Evolutionary conservation across 306 rosid genomes (phyloP).

Genomic region (Dicorynia guianensis): DNA sequence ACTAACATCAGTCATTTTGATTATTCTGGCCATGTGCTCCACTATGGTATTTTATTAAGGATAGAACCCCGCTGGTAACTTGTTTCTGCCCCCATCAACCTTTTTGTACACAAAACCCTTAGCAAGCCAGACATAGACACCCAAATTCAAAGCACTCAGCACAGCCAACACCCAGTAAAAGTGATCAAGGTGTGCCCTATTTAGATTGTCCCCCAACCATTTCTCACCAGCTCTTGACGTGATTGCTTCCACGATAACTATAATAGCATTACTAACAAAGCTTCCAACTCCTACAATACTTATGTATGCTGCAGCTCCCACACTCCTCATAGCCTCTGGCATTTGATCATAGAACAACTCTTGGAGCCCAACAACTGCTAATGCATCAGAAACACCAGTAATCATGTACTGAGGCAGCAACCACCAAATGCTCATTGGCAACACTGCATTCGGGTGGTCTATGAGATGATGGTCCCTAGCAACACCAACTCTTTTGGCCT

Average conservation of each 20-base stretch:
- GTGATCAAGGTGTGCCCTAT: conserved; percentile 69
- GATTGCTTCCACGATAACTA: conserved; percentile 46
- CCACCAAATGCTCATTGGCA: conserved; percentile 84
- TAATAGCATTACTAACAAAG: conserved; percentile 54
- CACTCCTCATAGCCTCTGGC: conserved; percentile 67
- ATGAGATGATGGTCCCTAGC: conserved; percentile 51
- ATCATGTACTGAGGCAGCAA: conserved; percentile 75
- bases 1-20: background rate
- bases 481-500: conserved; percentile 58
- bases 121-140: conserved; percentile 56
- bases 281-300: conserved; percentile 69
- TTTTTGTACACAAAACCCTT: conserved; percentile 61
- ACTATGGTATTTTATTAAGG: conserved; percentile 1
- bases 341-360: conserved; percentile 75
- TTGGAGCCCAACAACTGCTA: conserved; percentile 67
- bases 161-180: conserved; percentile 74
- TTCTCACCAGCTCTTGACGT: conserved; percentile 41
- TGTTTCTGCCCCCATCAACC: conserved; percentile 40
- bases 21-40: conserved; percentile 1
- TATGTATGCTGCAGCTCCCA: conserved; percentile 78
- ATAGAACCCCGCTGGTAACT: conserved; percentile 28
- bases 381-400: conserved; percentile 58
- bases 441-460: conserved; percentile 50
- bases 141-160: conserved; percentile 56
- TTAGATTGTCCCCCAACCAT: conserved; percentile 69